Evolutionary conservation across 2,329 filamentous ascomycete species (phyloP), one percentile per base, ranked within the genome.

Genomic region (Gnomoniopsis sp.): DNA sequence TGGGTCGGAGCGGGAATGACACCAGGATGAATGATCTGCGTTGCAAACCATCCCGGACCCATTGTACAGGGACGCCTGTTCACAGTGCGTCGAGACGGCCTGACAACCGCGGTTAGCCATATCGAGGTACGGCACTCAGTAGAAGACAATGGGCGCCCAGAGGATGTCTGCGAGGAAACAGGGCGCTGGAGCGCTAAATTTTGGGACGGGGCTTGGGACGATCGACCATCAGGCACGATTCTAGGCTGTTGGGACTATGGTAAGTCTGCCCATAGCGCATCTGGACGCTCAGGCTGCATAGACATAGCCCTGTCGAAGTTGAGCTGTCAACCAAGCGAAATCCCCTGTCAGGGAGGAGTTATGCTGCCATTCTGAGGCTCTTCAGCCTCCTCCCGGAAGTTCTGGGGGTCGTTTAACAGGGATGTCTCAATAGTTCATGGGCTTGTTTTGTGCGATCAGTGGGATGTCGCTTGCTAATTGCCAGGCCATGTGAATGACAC

Each of bases 241-340:
- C 26, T 30, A 30, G 26, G 26, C 26, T 4, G 26, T 8, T 30
- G n/a, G n/a, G n/a, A n/a, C n/a, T n/a, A n/a, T n/a, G 26, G 26
- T 30, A 30, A 8, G 26, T 8, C 26, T 30, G 26, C 26, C 26
- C 26, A 30, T 8, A 8, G 26, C 26, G 26, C 26, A 8, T 41
- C 38, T n/a, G 12, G 38, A 6, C 38, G 38, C 12, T n/a, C 38
- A 15, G 14, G 12, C 26, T 36, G 51, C 51, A 52, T 58, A 56
- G 43, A 55, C 38, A 30, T 41, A 47, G 51, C 33, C 47, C 53
- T 52, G 41, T 61, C 55, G 55, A 58, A 61, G 52, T 50, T 58
- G 59, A 61, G 49, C 55, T 58, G 59, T 61, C 55, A 58, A 58
- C 41, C 51, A 53, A 57, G 49, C 48, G 50, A 55, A 58, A 41